Evolutionary conservation across 2,329 filamentous ascomycete genomes (phyloP), one percentile per base, ranked within the genome.

Genomic region (Neofusicoccum umdonicola): DNA sequence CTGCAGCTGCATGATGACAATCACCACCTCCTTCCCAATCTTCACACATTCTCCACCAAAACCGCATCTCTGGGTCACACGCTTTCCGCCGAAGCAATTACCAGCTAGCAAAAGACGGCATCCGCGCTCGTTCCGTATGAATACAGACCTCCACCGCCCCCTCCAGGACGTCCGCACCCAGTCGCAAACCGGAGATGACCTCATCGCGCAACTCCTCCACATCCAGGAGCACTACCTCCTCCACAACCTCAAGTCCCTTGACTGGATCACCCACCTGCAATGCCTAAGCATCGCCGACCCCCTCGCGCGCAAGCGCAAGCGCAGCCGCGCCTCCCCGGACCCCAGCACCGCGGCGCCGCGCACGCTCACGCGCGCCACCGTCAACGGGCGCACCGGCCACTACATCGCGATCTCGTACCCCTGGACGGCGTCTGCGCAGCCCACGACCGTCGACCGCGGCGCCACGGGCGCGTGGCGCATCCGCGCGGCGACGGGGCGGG

Each of bases 161-260:
- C 56, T 60, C 27, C 56, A 31, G 15, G 56, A 47, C 56, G n/a
- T 60, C 39, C 27, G n/a, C 68, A 31, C 70, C 73, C 22, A 71
- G 78, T 22, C 74, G 27, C 27, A 31, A 31, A 5, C 27, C 4
- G 27, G 27, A 31, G 6, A 82, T 50, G 80, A 79, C 12, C 74
- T 84, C 1, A 82, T 82, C 19, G 82, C 80, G 65, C 73, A 84
- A 4, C 77, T 85, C 66, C 72, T 79, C 27, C 74, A 77, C 47
- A 76, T 80, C 69, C 78, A 81, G 19, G 76, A 82, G 66, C 82
- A 41, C 42, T 57, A 64, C 62, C 41, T 47, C 15, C 51, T 64
- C 51, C 22, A 56, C 41, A 54, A 64, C 31, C 42, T 64, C 51
- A 64, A 64, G 22, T 56, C 62, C 11, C 50, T 56, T 39, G 41